Conservation (phyloP, 2,329 filamentous ascomycete genomes). For the Pseudocercospora pini-densiflorae region DNA sequence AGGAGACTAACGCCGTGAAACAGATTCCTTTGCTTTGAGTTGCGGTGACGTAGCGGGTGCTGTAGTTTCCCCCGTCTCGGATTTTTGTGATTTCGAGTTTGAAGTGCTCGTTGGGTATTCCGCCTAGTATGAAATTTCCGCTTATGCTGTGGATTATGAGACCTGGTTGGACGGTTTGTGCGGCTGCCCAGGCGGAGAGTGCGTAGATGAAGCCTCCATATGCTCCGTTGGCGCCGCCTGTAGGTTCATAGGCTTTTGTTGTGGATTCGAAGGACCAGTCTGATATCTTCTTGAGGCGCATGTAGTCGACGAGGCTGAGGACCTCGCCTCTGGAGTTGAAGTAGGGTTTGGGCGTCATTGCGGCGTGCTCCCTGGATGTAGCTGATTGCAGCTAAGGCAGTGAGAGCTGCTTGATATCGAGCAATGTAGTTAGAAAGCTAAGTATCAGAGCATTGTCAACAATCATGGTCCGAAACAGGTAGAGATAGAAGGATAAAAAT, state of each 20-base stretch:
- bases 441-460: too few species aligned
- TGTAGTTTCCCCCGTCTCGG: slow-evolving; percentile 6
- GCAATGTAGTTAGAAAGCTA: too few species aligned
- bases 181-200: neutral
- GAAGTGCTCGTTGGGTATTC: slow-evolving; percentile 4
- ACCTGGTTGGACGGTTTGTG: neutral
- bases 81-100: neutral
- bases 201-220: slow-evolving; percentile 9
- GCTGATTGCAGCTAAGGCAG: too few species aligned
- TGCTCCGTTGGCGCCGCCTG: neutral
- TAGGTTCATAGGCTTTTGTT: slow-evolving; percentile 6
- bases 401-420: too few species aligned
- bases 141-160: slow-evolving; percentile 3
- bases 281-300: neutral
- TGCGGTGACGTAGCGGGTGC: neutral
- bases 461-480: too few species aligned
- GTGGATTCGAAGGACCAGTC: neutral
- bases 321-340: slow-evolving; percentile 9
- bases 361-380: too few species aligned
- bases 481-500: too few species aligned
- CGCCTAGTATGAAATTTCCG: slow-evolving; percentile 8
- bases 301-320: neutral
- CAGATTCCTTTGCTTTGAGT: neutral
- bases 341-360: neutral
- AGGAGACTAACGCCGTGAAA: neutral